These are phyloP conservation scores for Pseudogymnoascus sp. DNA, from an alignment of 2,329 filamentous ascomycete genomes.

Conservation along the genomic window DNA sequence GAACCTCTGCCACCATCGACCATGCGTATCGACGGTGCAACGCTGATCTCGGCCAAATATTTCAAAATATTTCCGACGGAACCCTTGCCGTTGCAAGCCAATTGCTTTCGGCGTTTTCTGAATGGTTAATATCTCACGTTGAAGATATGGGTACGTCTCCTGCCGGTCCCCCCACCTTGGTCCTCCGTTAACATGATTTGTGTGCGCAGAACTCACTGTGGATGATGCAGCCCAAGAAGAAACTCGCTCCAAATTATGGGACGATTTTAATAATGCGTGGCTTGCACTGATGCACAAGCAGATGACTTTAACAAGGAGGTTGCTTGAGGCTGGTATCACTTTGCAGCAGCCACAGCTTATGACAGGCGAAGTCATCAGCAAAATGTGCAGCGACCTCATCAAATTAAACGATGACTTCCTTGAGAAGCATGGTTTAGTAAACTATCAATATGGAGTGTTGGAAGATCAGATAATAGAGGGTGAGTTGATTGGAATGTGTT, in stretches of 20 bases:
- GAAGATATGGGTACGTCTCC: slow-evolving; percentile 54
- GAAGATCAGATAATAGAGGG: slow-evolving; percentile 83
- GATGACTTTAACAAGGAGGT: slow-evolving; percentile 55
- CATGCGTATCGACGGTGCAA: neutral
- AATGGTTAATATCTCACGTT: slow-evolving; percentile 59
- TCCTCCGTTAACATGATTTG: slow-evolving; percentile 24
- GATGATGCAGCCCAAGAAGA: slow-evolving; percentile 71
- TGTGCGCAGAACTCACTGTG: slow-evolving; percentile 64
- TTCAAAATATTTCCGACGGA: slow-evolving; percentile 53
- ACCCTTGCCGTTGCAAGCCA: slow-evolving; percentile 51
- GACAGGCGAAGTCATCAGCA: slow-evolving; percentile 59
- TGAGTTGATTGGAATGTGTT: slow-evolving; percentile 40
- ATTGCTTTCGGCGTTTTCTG: slow-evolving; percentile 53
- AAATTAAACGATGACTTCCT: slow-evolving; percentile 70
- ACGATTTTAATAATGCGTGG: slow-evolving; percentile 92
- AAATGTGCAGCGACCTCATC: slow-evolving; percentile 75
- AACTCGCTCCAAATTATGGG: slow-evolving; percentile 79
- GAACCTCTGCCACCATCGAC: neutral
- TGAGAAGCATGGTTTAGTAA: slow-evolving; percentile 86
- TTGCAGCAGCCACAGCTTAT: slow-evolving; percentile 56
- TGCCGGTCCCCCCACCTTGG: slow-evolving; percentile 15
- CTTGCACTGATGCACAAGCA: slow-evolving; percentile 75
- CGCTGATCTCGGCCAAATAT: slow-evolving; percentile 38
- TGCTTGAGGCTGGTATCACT: slow-evolving; percentile 51
- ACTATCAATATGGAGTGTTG: slow-evolving; percentile 95